phyloP scores from a whole-genome alignment of 805 yeast genomes.

The Wickerhamomyces queroliae region DNA sequence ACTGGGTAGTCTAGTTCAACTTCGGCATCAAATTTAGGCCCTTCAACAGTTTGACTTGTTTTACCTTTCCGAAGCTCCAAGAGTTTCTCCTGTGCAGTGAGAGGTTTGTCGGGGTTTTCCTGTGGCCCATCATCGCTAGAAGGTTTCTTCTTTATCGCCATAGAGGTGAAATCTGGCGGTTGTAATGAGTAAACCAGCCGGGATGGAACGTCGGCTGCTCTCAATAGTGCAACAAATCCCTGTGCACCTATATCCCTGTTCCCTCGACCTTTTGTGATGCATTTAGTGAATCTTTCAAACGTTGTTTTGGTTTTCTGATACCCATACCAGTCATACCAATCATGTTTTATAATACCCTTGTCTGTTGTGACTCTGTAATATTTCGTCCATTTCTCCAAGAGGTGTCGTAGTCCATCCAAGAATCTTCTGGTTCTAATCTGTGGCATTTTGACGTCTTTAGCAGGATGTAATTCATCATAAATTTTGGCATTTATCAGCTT shows the following conservation, averaged over 20 bases:
- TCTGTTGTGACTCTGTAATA: conserved; percentile 42
- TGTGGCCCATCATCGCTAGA: too few relatives aligned
- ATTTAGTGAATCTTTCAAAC: conserved; percentile 36
- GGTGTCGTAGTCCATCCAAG: conserved; percentile 67
- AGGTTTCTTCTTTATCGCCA: conserved; percentile 9
- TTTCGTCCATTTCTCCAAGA: conserved; percentile 57
- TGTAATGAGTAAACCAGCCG: conserved; percentile 80
- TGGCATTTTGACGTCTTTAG: conserved; percentile 29
- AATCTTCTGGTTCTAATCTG: conserved; percentile 53
- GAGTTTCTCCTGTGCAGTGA: conserved; percentile 11
- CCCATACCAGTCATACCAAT: conserved; percentile 34
- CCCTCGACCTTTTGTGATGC: conserved; percentile 49
- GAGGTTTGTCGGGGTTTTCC: background rate
- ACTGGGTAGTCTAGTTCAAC: conserved; percentile 49
- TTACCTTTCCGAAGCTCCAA: conserved; percentile 17
- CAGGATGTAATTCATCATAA: conserved; percentile 42
- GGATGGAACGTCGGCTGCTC: conserved; percentile 67
- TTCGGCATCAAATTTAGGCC: conserved; percentile 12
- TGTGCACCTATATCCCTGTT: conserved; percentile 78
- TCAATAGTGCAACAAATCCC: conserved; percentile 73
- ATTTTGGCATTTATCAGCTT: conserved; percentile 42
- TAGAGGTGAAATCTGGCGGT: conserved; percentile 74
- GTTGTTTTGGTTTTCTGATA: conserved; percentile 14
- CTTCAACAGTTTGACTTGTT: conserved; percentile 1
- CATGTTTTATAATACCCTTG: conserved; percentile 32